phyloP scores from a whole-genome alignment of 371 early-diverging fungal species.

The Chytridiales sp. region DNA sequence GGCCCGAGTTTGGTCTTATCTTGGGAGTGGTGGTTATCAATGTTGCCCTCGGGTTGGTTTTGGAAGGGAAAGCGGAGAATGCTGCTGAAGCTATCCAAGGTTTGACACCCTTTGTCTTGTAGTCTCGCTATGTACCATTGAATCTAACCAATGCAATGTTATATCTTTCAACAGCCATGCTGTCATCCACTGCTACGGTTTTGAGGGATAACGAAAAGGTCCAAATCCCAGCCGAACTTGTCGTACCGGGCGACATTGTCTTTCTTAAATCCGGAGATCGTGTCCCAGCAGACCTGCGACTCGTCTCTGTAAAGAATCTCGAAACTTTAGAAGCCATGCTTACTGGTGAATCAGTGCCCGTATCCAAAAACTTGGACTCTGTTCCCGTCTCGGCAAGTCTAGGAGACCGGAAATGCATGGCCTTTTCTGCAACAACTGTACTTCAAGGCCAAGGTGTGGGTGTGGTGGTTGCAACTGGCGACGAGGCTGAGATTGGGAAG shows the following conservation, averaged over 20 bases:
- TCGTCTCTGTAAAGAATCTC: constrained; percentile 66
- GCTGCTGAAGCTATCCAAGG: too few species aligned
- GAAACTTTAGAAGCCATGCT: constrained; percentile 79
- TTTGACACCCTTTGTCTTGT: too few species aligned
- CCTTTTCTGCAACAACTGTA: constrained; percentile 78
- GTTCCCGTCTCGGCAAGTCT: constrained; percentile 38
- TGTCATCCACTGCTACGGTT: constrained; percentile 55
- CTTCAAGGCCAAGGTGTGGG: constrained; percentile 57
- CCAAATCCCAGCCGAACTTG: constrained; percentile 52
- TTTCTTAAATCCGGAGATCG: constrained; percentile 66
- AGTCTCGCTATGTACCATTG: too few species aligned
- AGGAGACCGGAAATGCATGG: constrained; percentile 73
- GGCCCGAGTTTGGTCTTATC: too few species aligned
- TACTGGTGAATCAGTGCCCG: constrained; percentile 80
- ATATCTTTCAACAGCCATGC: too few species aligned
- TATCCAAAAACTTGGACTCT: constrained; percentile 59
- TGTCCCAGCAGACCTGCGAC: constrained; percentile 71
- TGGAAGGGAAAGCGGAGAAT: too few species aligned
- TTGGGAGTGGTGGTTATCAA: too few species aligned
- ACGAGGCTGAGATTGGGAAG: constrained; percentile 15
- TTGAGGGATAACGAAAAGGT: constrained; percentile 63
- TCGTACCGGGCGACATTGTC: constrained; percentile 74
- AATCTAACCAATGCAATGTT: too few species aligned
- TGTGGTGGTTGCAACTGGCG: constrained; percentile 33
- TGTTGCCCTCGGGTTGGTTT: too few species aligned